Base-by-base conservation (phyloP, 108 stramenopile genomes). In the Conticribra weissflogii region DNA sequence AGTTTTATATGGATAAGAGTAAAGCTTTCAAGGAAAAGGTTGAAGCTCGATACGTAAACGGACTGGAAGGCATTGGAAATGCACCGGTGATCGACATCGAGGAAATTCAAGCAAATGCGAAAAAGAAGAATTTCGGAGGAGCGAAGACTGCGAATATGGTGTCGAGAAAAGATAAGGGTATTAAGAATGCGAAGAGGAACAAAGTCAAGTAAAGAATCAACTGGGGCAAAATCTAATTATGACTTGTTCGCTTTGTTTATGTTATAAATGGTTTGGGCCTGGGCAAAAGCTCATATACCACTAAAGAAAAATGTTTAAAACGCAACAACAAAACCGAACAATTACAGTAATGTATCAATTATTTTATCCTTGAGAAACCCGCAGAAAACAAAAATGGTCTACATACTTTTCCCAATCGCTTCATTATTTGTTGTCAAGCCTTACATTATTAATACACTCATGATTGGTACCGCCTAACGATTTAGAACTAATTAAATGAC, bases 181-280 rank as follows among this genome's bases (percentile, higher is more conserved):
- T 98, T 33, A 98, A 98, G 82, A 98, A 98, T 85, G 98, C 98
- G 25, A 98, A 98, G 83, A 85, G 98, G 24, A 60, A 59, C 36
- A 57, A 61, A 36, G 70, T 52, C 41, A 24, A 31, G 68, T 50
- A 50, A 69, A 41, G 55, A 4, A 28, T 3, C 23, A 3, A 28
- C 23, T 56, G 5, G 14, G 23, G 14, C 28, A 25, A 56, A 5
- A 5, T 15, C 17, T 7, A 56, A 51, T 8, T n/a, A n/a, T 51
- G 50, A 51, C 4, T 14, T 9, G 27, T 34, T 36, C 2, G 27
- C 32, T 59, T n/a, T 41, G 36, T 9, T 41, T 41, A 9, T 41
- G 36, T 41, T 9, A 9, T 5, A 5, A 41, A 9, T 41, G 5
- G 5, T 9, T 41, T 9, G 5, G 5, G 12, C 12, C 5, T 41